Evolutionary conservation across 345 rosid species (phyloP).

Genomic region (Erodium maritimum): DNA sequence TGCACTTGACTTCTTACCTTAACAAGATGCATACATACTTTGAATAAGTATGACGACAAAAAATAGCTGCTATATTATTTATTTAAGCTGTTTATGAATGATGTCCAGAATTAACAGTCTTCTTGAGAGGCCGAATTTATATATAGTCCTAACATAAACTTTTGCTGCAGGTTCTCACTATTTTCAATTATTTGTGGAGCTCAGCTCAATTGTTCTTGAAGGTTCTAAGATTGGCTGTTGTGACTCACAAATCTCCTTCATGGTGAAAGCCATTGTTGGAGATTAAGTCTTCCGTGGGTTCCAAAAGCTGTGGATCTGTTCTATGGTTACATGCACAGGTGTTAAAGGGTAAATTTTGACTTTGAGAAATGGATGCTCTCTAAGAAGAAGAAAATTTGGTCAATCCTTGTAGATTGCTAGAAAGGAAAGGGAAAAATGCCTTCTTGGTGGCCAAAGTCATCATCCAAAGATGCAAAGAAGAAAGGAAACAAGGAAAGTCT

Average conservation of each 20-base stretch:
- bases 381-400: slow-evolving; percentile 7
- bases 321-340: not conserved
- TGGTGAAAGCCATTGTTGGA: slow-evolving; percentile 7
- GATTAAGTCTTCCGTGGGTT: not conserved
- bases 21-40: too few relatives aligned
- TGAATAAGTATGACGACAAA: not conserved
- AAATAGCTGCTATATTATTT: not conserved
- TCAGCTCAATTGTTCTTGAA: slow-evolving; percentile 4
- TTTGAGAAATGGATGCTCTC: slow-evolving; percentile 5
- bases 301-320: slow-evolving; percentile 6
- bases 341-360: not conserved
- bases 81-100: not conserved
- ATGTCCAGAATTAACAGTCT: not conserved
- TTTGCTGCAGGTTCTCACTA: slow-evolving; percentile 5
- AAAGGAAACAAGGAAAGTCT: slow-evolving; percentile 65
- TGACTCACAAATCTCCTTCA: slow-evolving; percentile 7
- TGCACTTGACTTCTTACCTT: too few relatives aligned
- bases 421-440: slow-evolving; percentile 30
- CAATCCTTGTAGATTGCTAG: not conserved
- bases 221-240: slow-evolving; percentile 7
- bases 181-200: slow-evolving; percentile 10
- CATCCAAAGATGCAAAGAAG: slow-evolving; percentile 67
- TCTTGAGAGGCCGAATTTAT: slow-evolving; percentile 2
- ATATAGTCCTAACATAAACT: not conserved
- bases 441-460: slow-evolving; percentile 67